phyloP scores from a whole-genome alignment of 2,329 filamentous ascomycete species.

The Colletotrichum destructivum region DNA sequence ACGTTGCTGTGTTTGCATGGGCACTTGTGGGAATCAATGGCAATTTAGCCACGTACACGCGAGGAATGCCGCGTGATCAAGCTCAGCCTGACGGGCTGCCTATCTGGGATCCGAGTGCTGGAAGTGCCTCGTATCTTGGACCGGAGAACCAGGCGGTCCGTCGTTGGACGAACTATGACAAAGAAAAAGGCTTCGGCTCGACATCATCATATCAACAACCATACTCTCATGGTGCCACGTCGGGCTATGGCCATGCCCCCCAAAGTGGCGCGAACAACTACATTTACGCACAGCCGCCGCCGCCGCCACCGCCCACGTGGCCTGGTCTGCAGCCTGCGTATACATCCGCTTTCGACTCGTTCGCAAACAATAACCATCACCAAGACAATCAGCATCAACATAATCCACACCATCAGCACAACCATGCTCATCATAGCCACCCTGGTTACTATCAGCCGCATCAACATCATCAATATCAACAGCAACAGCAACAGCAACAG shows the following conservation, averaged over 20 bases:
- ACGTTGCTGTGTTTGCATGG: constrained; percentile 92
- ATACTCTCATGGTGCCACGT: constrained; percentile 8
- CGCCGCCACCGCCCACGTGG: constrained; percentile 33
- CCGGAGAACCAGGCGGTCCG: constrained; percentile 55
- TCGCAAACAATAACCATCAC: constrained; percentile 2
- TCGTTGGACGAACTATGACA: constrained; percentile 47
- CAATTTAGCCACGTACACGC: constrained; percentile 75
- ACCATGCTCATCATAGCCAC: not conserved
- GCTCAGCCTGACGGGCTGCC: constrained; percentile 72
- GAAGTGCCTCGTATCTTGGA: constrained; percentile 50
- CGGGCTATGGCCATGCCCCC: constrained; percentile 19
- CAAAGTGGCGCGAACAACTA: constrained; percentile 23
- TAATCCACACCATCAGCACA: constrained; percentile 9
- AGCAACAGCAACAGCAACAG: not conserved
- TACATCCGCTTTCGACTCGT: constrained; percentile 34
- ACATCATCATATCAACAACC: constrained; percentile 23
- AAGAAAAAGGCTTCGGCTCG: constrained; percentile 26
- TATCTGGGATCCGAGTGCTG: constrained; percentile 67
- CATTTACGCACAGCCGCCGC: constrained; percentile 31
- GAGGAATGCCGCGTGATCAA: constrained; percentile 74
- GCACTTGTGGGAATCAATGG: constrained; percentile 85
- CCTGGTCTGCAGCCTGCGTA: constrained; percentile 38
- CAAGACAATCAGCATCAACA: constrained; percentile 19
- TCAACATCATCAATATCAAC: not conserved
- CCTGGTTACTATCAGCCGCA: constrained; percentile 9